A percentile compares a stretch with the other conserved stretches of the same genome.
phyloP scores from a whole-genome alignment of 805 yeast species.

The Kodamaea jinghongensis region DNA sequence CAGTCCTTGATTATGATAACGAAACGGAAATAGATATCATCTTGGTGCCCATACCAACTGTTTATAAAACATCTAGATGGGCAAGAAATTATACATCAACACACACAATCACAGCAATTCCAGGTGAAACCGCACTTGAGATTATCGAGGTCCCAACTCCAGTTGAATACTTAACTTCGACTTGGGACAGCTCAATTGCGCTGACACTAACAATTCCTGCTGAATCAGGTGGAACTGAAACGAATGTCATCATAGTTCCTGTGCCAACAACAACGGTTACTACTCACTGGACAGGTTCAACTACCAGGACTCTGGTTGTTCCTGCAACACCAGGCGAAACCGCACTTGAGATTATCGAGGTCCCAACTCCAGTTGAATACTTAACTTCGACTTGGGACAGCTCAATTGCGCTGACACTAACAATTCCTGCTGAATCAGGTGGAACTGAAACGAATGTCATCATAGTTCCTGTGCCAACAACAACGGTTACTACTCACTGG shows the following conservation, averaged over 20 bases:
- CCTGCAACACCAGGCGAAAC: slow-evolving; percentile 11
- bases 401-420: slow-evolving; percentile 11
- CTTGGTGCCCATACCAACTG: slow-evolving; percentile 2
- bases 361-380: slow-evolving; percentile 6
- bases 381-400: slow-evolving; percentile 5
- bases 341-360: slow-evolving; percentile 7
- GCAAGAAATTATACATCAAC: slow-evolving; percentile 6
- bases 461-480: slow-evolving; percentile 11
- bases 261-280: slow-evolving; percentile 6
- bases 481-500: slow-evolving; percentile 5
- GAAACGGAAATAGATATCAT: slow-evolving; percentile 11
- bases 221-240: slow-evolving; percentile 5
- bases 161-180: slow-evolving; percentile 8
- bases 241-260: slow-evolving; percentile 14
- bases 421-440: slow-evolving; percentile 6
- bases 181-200: too few relatives aligned
- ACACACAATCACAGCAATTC: slow-evolving; percentile 8
- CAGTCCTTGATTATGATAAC: slow-evolving; percentile 13
- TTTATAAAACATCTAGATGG: not conserved
- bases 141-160: slow-evolving; percentile 14
- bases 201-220: slow-evolving; percentile 9
- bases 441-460: slow-evolving; percentile 11
- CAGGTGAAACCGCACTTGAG: slow-evolving; percentile 13
- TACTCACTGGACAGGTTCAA: slow-evolving; percentile 13
- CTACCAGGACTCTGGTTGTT: slow-evolving; percentile 20